Conservation (phyloP, 1,284 basidiomycete genomes). For the Fistulinella cinereoalba region DNA sequence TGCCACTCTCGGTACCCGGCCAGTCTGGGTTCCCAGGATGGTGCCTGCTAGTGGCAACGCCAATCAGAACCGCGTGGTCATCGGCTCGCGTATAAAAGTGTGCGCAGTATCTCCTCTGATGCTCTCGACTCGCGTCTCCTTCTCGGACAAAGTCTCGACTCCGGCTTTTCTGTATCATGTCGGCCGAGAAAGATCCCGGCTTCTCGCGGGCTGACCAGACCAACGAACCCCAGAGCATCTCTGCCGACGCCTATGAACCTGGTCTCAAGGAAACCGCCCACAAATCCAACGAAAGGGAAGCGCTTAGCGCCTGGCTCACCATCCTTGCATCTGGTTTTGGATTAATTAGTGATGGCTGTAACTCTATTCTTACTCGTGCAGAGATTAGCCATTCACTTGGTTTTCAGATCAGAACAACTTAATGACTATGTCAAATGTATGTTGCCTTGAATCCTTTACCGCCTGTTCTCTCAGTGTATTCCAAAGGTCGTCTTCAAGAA, state of each 20-base stretch:
- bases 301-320: slow-evolving; percentile 56
- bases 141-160: background rate
- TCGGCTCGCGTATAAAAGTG: slow-evolving; percentile 21
- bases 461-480: no score
- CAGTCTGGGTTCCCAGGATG: background rate
- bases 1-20: background rate
- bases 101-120: background rate
- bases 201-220: slow-evolving; percentile 8
- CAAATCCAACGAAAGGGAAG: slow-evolving; percentile 37
- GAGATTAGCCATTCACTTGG: slow-evolving; percentile 3
- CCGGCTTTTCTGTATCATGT: slow-evolving; percentile 20
- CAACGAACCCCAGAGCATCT: slow-evolving; percentile 14
- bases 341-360: slow-evolving; percentile 69
- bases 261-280: slow-evolving; percentile 27
- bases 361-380: slow-evolving; percentile 22
- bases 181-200: slow-evolving; percentile 17
- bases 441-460: slow-evolving; percentile 6
- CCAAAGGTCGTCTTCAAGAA: slow-evolving; percentile 65
- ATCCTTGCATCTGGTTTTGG: slow-evolving; percentile 65
- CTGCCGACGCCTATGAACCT: slow-evolving; percentile 24
- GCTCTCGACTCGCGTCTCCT: background rate
- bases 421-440: slow-evolving; percentile 63
- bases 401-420: slow-evolving; percentile 64
- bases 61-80: slow-evolving; percentile 2
- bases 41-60: slow-evolving; percentile 5